Evolutionary conservation across 306 rosid genomes (phyloP), one percentile per base, ranked within the genome.

Genomic region (Dryas alaskensis): DNA sequence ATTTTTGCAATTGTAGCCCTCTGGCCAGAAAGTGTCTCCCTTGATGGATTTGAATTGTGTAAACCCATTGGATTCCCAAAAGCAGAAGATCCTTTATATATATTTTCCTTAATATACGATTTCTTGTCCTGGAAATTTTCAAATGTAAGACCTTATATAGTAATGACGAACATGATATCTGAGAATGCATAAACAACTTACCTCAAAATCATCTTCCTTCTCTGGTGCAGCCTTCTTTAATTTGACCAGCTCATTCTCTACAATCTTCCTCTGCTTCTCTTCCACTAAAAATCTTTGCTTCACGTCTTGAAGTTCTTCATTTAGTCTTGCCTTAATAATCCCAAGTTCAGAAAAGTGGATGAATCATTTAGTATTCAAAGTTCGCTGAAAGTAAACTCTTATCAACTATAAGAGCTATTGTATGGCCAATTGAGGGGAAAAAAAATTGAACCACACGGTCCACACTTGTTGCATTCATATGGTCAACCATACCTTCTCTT

Each of bases 1-100:
- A 89, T 84, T 65, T 89, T 86, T 72, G 93, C 90, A 82, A 86
- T 84, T 65, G 90, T 81, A 70, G 86, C 87, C 54, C 86, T 81
- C 60, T 89, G 90, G 82, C 82, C 76, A 70, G 80, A 80, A 62
- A 79, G 58, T 59, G 84, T 67, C 45, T 84, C 93, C 75, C 85
- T 84, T 17, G 60, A 74, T 62, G 76, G 79, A 64, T 69, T 79
- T 3, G 65, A 19, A 80, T 73, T 84, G 78, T 79, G 73, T 17
- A 71, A 46, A 47, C 84, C 73, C 66, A 52, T 62, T 52, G 70
- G 80, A 70, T 73, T 68, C 58, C 86, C 89, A 76, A 80, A 17
- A 64, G 74, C 76, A 43, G 81, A 72, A 48, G 78, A 71, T 68
- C 73, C 84, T 67, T 70, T 77, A 12, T 64, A 53, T 70, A 64